phyloP scores from a whole-genome alignment of 1,139 yeast genomes.

The Blastobotrys apis region DNA sequence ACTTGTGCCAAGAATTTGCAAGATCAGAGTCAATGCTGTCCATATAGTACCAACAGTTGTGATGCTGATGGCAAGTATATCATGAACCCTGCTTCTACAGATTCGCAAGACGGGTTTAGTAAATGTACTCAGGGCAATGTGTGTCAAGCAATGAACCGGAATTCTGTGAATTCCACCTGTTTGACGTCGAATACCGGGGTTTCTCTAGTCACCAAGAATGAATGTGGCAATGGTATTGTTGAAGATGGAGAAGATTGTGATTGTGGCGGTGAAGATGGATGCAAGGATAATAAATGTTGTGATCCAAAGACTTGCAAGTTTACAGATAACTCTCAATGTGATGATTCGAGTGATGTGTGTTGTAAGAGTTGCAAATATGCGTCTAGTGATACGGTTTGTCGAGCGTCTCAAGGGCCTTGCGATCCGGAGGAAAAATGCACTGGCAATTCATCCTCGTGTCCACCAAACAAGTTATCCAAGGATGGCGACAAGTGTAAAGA shows the following conservation, averaged over 20 bases:
- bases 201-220: constrained; percentile 32
- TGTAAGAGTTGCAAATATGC: constrained; percentile 36
- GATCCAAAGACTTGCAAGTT: constrained; percentile 38
- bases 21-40: constrained; percentile 36
- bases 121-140: constrained; percentile 39
- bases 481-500: constrained; percentile 34
- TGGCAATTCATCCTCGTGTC: constrained; percentile 37
- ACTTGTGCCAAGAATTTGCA: constrained; percentile 34
- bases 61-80: constrained; percentile 35
- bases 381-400: constrained; percentile 30
- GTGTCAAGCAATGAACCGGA: constrained; percentile 33
- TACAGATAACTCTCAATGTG: constrained; percentile 36
- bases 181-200: constrained; percentile 35
- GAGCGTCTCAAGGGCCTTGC: constrained; percentile 37
- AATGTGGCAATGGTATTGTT: constrained; percentile 41
- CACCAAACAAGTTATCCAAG: constrained; percentile 27
- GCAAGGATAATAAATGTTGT: constrained; percentile 35
- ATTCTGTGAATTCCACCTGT: constrained; percentile 35
- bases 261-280: constrained; percentile 39
- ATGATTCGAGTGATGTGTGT: constrained; percentile 36
- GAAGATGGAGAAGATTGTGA: constrained; percentile 42
- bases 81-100: constrained; percentile 39
- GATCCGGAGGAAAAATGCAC: constrained; percentile 38
- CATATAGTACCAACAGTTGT: constrained; percentile 30
- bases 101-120: constrained; percentile 33